These are phyloP conservation scores for Mycena vitilis DNA, from an alignment of 768 basidiomycete species.

Conservation along the genomic window DNA sequence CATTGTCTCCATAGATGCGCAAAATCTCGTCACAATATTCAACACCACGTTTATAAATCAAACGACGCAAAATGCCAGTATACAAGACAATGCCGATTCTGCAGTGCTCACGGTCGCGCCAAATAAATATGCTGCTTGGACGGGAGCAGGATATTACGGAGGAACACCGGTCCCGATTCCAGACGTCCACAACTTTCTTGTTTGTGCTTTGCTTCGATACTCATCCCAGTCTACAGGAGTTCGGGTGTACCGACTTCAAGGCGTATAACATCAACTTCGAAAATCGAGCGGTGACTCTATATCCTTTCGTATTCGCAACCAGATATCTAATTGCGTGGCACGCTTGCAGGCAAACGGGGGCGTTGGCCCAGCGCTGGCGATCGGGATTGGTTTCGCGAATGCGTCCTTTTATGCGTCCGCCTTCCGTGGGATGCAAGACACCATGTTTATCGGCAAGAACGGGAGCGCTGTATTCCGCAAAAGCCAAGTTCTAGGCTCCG, in stretches of 20 bases:
- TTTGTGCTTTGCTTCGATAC: not conserved
- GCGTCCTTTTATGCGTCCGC: slow-evolving; percentile 59
- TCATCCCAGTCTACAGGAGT: slow-evolving; percentile 34
- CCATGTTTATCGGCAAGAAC: slow-evolving; percentile 56
- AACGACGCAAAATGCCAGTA: slow-evolving; percentile 38
- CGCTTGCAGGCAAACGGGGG: slow-evolving; percentile 42
- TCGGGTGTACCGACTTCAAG: slow-evolving; percentile 58
- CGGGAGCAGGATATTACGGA: slow-evolving; percentile 55
- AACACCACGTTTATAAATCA: slow-evolving; percentile 50
- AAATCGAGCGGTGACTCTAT: slow-evolving; percentile 48
- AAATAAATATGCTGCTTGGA: slow-evolving; percentile 53
- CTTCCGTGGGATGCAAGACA: slow-evolving; percentile 57
- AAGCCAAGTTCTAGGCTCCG: slow-evolving; percentile 56
- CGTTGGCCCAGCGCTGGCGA: slow-evolving; percentile 57
- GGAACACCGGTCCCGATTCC: slow-evolving; percentile 45
- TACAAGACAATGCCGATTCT: slow-evolving; percentile 54
- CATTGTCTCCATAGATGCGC: slow-evolving; percentile 16
- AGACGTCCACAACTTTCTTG: slow-evolving; percentile 20
- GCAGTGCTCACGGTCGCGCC: slow-evolving; percentile 57
- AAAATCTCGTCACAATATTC: slow-evolving; percentile 36
- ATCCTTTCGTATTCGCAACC: not conserved
- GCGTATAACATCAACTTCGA: slow-evolving; percentile 63
- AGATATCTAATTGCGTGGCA: not conserved
- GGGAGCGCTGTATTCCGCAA: slow-evolving; percentile 55
- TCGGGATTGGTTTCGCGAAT: slow-evolving; percentile 56